Evolutionary conservation across 371 early-diverging fungal species (phyloP).

Genomic region (Mortierella sp.): DNA sequence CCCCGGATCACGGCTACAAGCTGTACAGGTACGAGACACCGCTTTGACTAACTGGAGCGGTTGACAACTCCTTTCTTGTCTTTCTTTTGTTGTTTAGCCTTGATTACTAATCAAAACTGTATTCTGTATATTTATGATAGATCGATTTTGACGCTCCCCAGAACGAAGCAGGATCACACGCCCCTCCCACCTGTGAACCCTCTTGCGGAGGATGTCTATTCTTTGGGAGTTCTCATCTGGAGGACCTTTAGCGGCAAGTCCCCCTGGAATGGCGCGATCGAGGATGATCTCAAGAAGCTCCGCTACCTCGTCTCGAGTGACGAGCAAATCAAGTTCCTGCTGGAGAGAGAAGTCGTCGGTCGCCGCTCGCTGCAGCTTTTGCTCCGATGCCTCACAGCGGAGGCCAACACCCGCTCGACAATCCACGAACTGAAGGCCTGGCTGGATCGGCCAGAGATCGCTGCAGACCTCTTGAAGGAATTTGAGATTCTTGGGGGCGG

Average conservation of each 20-base stretch:
- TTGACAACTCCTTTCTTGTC: background rate
- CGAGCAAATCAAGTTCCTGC: conserved; percentile 60
- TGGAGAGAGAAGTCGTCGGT: conserved; percentile 66
- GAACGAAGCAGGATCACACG: conserved; percentile 60
- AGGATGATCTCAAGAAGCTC: conserved; percentile 68
- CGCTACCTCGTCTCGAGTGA: conserved; percentile 68
- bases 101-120: background rate
- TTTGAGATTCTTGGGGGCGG: conserved; percentile 38
- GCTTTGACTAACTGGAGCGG: background rate
- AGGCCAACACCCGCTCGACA: conserved; percentile 62
- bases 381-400: conserved; percentile 60
- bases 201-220: conserved; percentile 72
- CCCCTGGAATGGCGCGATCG: conserved; percentile 74
- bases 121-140: background rate
- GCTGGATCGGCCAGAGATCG: conserved; percentile 56
- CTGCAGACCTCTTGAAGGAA: conserved; percentile 21
- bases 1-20: conserved; percentile 70
- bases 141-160: conserved; percentile 72
- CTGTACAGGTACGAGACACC: conserved; percentile 52
- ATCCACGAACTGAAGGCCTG: conserved; percentile 57
- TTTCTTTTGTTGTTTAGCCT: too few species aligned
- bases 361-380: conserved; percentile 60
- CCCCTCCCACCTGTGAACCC: conserved; percentile 67
- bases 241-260: conserved; percentile 70
- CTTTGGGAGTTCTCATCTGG: conserved; percentile 73